phyloP scores from a whole-genome alignment of 768 basidiomycete genomes.

The Pilatotrama ljubarskyi region DNA sequence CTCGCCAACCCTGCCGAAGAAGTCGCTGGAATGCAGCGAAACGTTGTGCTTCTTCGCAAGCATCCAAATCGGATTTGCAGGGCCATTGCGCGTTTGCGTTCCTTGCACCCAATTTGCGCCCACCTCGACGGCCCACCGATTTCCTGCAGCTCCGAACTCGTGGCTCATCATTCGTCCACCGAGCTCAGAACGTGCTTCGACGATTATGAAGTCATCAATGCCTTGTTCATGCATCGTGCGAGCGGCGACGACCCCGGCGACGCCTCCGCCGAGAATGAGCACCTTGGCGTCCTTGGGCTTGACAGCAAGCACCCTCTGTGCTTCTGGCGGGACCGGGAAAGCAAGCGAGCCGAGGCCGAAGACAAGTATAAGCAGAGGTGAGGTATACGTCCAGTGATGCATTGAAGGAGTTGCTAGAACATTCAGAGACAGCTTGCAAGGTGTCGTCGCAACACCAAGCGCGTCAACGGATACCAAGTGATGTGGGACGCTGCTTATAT shows the following conservation, averaged over 20 bases:
- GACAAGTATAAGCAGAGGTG: background rate
- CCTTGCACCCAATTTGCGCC: constrained; percentile 66
- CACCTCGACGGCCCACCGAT: constrained; percentile 48
- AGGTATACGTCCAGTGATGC: background rate
- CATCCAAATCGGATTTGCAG: constrained; percentile 59
- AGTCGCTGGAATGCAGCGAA: constrained; percentile 45
- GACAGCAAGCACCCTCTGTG: background rate
- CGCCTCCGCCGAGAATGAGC: constrained; percentile 66
- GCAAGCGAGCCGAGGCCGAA: background rate
- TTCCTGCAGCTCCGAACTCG: constrained; percentile 41
- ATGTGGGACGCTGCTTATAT: background rate
- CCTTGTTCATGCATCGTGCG: constrained; percentile 55
- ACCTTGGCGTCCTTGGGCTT: constrained; percentile 35
- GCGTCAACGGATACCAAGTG: background rate
- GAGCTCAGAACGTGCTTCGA: constrained; percentile 59
- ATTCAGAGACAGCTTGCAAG: background rate
- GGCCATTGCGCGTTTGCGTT: constrained; percentile 47
- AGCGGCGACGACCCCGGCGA: constrained; percentile 66
- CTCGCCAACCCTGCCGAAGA: constrained; percentile 44
- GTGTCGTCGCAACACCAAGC: background rate
- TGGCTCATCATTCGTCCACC: constrained; percentile 60
- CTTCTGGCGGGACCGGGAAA: background rate
- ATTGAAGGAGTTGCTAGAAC: background rate
- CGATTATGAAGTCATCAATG: constrained; percentile 56
- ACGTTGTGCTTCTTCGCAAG: constrained; percentile 58